Evolutionary conservation across 164 flowering plant species (phyloP), one percentile per base, ranked within the genome.

Genomic region (Magnolia sinica): DNA sequence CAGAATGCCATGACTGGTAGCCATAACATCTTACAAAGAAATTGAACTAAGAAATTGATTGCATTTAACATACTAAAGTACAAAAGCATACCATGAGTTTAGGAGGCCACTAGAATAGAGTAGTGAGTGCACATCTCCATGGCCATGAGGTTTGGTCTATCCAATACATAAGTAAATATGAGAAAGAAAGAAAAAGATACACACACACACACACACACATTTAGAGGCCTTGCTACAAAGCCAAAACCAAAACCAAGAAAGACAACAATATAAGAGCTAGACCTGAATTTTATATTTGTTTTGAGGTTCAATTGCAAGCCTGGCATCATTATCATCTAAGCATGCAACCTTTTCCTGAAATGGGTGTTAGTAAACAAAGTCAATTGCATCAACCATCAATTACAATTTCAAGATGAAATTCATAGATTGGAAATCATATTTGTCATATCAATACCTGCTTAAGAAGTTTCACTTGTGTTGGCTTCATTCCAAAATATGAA

Each of bases 91-190:
- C 99, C 99, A 96, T 70, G 14, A 66, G 67, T 86, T 86, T 45
- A 96, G 88, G 82, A 94, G 88, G 69, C 97, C 96, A 74, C 95
- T 91, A 23, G 98, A 92, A 80, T 89, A 92, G 68, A 96, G 93
- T 81, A 96, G 98, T 77, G 97, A 77, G 81, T 96, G 99, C 75
- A 96, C 99, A 86, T 96, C 99, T 50, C 99, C 99, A 84, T 96
- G 99, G 64, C 99, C 99, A 83, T 94, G 99, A 79, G 99, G 99
- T 85, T 96, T 96, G 73, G 99, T 96, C 99, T 96, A 71, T 31
- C 76, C 74, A 27, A 81, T 50, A 55, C 31, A 80, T 31, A 71
- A 37, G 72, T 50, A 61, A 73, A 22, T 51, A 70, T 74, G 20
- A 11, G 31, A 74, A 29, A 27, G 8, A 51, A 68, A 66, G 64